Percentiles rank a stretch among this genome's conserved stretches.
Conservation (phyloP, 331 rosid genomes). For the Quercus lobata region DNA sequence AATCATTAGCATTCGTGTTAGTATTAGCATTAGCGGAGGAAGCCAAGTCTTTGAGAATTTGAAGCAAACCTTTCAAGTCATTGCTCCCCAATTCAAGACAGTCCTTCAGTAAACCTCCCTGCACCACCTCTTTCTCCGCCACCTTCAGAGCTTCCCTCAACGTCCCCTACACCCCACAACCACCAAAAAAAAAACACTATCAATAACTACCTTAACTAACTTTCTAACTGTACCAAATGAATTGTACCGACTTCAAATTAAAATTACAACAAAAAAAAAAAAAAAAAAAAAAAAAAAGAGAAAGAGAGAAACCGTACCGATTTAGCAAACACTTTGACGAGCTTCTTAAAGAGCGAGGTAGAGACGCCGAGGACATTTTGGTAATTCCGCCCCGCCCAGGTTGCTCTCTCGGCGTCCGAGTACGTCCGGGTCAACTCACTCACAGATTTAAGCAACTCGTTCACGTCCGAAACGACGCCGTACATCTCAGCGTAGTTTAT, state of each 20-base stretch:
- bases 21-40: background rate
- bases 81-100: slow-evolving; percentile 65
- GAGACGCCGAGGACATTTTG: slow-evolving; percentile 34
- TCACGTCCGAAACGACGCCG: slow-evolving; percentile 52
- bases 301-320: slow-evolving; percentile 46
- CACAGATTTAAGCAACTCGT: slow-evolving; percentile 51
- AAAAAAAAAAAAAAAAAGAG: too few species aligned
- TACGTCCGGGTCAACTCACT: slow-evolving; percentile 45
- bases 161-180: slow-evolving; percentile 30
- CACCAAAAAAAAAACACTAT: background rate
- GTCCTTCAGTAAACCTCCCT: slow-evolving; percentile 73
- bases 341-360: slow-evolving; percentile 41
- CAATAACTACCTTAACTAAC: too few species aligned
- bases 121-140: slow-evolving; percentile 55
- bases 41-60: slow-evolving; percentile 52
- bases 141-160: slow-evolving; percentile 56
- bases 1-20: background rate
- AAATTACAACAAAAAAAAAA: background rate
- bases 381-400: slow-evolving; percentile 59
- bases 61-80: slow-evolving; percentile 61
- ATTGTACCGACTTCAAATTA: too few species aligned
- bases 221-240: too few species aligned
- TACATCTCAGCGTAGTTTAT: slow-evolving; percentile 38
- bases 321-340: slow-evolving; percentile 47
- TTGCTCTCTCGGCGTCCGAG: slow-evolving; percentile 44